phyloP scores from a whole-genome alignment of 768 basidiomycete genomes.

The Artomyces pyxidatus region DNA sequence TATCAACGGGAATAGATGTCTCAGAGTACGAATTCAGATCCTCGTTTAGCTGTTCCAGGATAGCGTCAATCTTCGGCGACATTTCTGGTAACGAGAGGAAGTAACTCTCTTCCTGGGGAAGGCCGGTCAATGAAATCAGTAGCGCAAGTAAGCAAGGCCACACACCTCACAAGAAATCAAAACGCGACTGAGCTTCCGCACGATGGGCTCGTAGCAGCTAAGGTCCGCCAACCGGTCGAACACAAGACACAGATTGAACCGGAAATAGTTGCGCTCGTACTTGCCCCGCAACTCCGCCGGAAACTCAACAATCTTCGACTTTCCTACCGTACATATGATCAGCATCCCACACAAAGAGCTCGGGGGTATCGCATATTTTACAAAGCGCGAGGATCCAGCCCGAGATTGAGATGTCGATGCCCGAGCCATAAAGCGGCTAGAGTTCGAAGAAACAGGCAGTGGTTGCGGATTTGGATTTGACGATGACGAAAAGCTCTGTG shows the following conservation, averaged over 20 bases:
- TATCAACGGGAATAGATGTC: slow-evolving; percentile 85
- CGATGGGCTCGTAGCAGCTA: slow-evolving; percentile 93
- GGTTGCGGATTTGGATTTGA: not conserved
- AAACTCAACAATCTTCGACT: slow-evolving; percentile 86
- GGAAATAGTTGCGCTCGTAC: slow-evolving; percentile 83
- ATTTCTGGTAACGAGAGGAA: slow-evolving; percentile 75
- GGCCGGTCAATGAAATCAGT: not conserved
- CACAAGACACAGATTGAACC: slow-evolving; percentile 94
- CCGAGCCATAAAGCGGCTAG: slow-evolving; percentile 8
- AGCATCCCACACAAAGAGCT: slow-evolving; percentile 80
- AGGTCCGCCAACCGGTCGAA: slow-evolving; percentile 88
- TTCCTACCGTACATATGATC: slow-evolving; percentile 75
- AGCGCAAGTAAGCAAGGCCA: slow-evolving; percentile 1
- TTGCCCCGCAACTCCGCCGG: slow-evolving; percentile 68
- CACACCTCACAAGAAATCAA: slow-evolving; percentile 83
- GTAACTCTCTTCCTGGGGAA: slow-evolving; percentile 68
- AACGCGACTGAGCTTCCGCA: slow-evolving; percentile 89
- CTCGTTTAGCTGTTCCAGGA: slow-evolving; percentile 94
- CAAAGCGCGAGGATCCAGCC: slow-evolving; percentile 2
- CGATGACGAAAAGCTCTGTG: not conserved
- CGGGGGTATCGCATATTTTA: slow-evolving; percentile 92
- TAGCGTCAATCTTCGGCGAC: slow-evolving; percentile 61
- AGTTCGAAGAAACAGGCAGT: not conserved
- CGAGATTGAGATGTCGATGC: slow-evolving; percentile 4
- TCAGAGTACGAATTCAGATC: slow-evolving; percentile 97